phyloP scores from a whole-genome alignment of 2,329 filamentous ascomycete genomes.

The Colletotrichum sansevieriae region DNA sequence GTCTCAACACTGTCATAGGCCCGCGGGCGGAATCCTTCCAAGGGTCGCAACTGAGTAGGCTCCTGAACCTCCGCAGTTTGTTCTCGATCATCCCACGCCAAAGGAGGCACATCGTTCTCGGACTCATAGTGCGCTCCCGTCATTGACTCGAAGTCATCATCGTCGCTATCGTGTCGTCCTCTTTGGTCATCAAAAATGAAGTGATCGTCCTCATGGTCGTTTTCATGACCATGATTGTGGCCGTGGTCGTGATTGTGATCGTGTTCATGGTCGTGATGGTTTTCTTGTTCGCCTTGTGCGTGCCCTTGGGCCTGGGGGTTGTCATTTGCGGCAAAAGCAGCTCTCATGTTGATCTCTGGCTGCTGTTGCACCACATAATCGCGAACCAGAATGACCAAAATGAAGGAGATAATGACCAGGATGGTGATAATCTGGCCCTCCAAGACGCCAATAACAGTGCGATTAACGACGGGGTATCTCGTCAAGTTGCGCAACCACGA shows the following conservation, averaged over 20 bases:
- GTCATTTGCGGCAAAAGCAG: constrained; percentile 59
- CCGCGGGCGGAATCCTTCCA: constrained; percentile 14
- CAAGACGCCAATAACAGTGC: constrained; percentile 82
- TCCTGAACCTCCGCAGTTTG: constrained; percentile 7
- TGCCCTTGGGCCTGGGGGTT: constrained; percentile 27
- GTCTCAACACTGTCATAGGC: not conserved
- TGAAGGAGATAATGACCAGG: constrained; percentile 91
- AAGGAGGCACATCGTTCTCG: constrained; percentile 25
- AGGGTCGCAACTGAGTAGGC: not conserved
- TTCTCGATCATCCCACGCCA: constrained; percentile 29
- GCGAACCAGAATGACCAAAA: constrained; percentile 94
- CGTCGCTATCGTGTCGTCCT: constrained; percentile 22
- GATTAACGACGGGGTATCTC: constrained; percentile 78
- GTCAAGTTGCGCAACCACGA: constrained; percentile 73
- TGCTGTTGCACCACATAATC: constrained; percentile 99
- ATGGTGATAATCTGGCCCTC: constrained; percentile 96
- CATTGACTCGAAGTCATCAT: constrained; percentile 23
- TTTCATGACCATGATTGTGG: constrained; percentile 16
- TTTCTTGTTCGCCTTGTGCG: constrained; percentile 16
- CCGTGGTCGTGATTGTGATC: constrained; percentile 39
- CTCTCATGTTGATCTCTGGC: constrained; percentile 87
- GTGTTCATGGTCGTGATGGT: constrained; percentile 14
- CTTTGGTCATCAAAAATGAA: constrained; percentile 11
- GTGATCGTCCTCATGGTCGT: constrained; percentile 13
- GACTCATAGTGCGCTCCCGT: not conserved